Base-by-base conservation (phyloP, 2,329 filamentous ascomycete species). In the Sporothrix brunneoviolacea region DNA sequence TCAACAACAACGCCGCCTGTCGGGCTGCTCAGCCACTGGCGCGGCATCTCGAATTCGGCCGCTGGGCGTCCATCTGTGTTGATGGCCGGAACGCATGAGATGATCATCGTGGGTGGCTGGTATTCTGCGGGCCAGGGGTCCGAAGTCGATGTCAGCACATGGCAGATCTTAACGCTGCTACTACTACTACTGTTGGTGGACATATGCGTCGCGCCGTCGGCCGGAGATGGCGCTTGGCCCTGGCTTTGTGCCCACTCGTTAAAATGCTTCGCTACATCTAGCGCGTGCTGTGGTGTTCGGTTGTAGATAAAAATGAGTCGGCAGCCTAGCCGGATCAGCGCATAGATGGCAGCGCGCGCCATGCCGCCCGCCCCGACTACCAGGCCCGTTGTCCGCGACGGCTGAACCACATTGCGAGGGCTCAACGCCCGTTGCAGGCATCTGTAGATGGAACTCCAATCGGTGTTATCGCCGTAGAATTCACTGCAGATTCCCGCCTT, bases 1-100 rank as follows among this genome's bases (percentile, higher is more conserved):
- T 89, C 85, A 38, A 88, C 74, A 6, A 88, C 79, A 4, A 89
- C 84, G 13, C 86, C 86, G 13, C 86, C 86, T 0, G 83, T 87
- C 1, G 78, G 74, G 61, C 84, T 89, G 48, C 72, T 70, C 40
- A 89, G 69, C 86, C 86, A 89, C 50, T 82, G 77, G 35, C 70
- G 59, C 1, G 85, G 86, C 66, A 90, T 76, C 51, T 79, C 80
- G 58, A 89, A 88, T 54, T 86, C 79, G 7, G 84, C 80, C 1
- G 82, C 76, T 9, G 78, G 75, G 27, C 73, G 73, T 39, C 80
- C 78, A 27, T 80, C 75, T 10, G 80, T 71, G 2, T 77, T 75
- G 48, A 82, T 78, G 1, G 83, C 82, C 0, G 84, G 84, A 21
- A 89, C 84, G 57, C 84, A 87, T 2, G 82, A 86, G 1, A 87